Base-by-base conservation (phyloP, 129 eudicot genomes). In the Artemisia tridentata region DNA sequence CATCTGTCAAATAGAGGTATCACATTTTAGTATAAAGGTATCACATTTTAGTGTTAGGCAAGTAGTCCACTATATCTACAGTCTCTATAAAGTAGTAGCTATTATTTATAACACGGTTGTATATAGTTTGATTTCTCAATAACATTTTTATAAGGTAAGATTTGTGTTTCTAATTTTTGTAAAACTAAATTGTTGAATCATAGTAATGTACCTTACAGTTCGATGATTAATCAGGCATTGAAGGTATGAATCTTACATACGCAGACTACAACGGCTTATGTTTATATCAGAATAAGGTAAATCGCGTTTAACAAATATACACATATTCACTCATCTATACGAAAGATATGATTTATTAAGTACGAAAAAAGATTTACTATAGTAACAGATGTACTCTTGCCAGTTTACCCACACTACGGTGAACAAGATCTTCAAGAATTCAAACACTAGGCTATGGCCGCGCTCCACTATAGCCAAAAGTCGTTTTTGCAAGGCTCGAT, bases 401-500 rank as follows among this genome's bases (percentile, higher is more conserved):
- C 9, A 27, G 73, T 51, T 20, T 31, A 52, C 63, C 63, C 17
- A 53, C 63, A 31, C 29, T 62, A 69, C 52, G 17, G 19, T 3
- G 16, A 41, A 69, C 51, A 31, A 69, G 49, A 52, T 31, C 63
- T 69, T 52, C 51, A 12, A 31, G 63, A 29, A 17, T 6, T 69
- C 63, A 53, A 51, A 29, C 8, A 52, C 51, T 10, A 38, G 31
- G 31, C 13, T 67, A 21, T 21, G 3, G 12, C 59, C 7, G 9
- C 2, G 62, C 38, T 69, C 23, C 54, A 43, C 55, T 43, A 14
- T 21, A 10, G 58, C 65, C 20, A 3, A 25, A 66, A 69, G 11
- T 41, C 54, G 43, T 38, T 38, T 54, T 71, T 3, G 7, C 43
- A 71, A 71, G 75, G 56, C 55, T 56, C 75, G 19, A 20, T 71